phyloP scores from a whole-genome alignment of 192 early-diverging fungal genomes.

The Backusella parvicylindrica region DNA sequence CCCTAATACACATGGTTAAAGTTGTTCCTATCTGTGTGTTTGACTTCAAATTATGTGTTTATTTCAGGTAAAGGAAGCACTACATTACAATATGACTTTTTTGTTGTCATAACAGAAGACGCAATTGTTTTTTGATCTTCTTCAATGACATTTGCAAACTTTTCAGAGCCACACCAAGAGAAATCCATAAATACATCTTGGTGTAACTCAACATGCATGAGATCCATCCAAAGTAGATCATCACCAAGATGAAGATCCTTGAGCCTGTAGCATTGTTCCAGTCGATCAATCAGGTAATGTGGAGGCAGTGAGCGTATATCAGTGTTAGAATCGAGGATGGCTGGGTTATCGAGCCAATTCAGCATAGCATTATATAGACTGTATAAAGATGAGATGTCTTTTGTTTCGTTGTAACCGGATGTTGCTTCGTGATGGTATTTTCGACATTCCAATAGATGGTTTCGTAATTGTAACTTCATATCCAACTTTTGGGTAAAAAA shows the following conservation, averaged over 20 bases:
- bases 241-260: conserved; percentile 21
- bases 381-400: conserved; percentile 18
- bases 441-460: conserved; percentile 14
- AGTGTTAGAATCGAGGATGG: conserved; percentile 20
- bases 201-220: conserved; percentile 8
- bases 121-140: neutral
- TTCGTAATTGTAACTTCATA: conserved; percentile 32
- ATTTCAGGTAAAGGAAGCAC: neutral
- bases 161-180: conserved; percentile 12
- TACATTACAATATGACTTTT: neutral
- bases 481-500: conserved; percentile 39
- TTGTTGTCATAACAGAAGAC: neutral
- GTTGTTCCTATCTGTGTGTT: no score
- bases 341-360: conserved; percentile 42
- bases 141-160: neutral
- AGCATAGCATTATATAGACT: conserved; percentile 42
- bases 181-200: neutral
- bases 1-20: no score
- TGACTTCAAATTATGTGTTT: neutral
- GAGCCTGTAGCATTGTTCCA: conserved; percentile 30
- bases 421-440: neutral
- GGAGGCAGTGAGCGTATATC: conserved; percentile 29
- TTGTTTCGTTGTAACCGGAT: neutral
- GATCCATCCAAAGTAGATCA: conserved; percentile 37
- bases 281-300: conserved; percentile 25